Evolutionary conservation across 441 rosid genomes (phyloP).

Genomic region (Gossypium davidsonii): DNA sequence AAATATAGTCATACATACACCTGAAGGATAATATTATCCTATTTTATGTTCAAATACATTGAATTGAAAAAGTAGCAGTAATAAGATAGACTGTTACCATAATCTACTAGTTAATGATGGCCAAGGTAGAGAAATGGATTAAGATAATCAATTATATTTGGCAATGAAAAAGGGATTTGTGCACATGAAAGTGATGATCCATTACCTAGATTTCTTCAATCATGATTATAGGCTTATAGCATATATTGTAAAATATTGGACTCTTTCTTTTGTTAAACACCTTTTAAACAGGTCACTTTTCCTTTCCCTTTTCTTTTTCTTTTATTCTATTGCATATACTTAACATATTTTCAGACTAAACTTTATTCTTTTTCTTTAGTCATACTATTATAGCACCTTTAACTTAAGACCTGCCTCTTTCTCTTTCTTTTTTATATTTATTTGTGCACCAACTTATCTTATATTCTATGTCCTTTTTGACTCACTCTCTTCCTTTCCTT

Average conservation of each 20-base stretch:
- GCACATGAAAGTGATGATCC: conserved; percentile 27
- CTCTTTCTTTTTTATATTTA: not conserved
- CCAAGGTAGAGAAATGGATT: not conserved
- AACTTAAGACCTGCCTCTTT: conserved; percentile 12
- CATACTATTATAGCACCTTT: not conserved
- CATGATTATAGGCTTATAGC: conserved; percentile 6
- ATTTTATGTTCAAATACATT: too few species aligned
- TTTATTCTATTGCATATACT: not conserved
- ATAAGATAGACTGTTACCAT: not conserved
- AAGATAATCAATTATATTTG: not conserved
- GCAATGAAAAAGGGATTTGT: not conserved
- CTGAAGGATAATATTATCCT: too few species aligned
- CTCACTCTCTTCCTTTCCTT: conserved; percentile 5
- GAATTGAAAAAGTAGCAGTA: too few species aligned
- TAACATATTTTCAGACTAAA: not conserved
- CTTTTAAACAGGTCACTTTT: not conserved
- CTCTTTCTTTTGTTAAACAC: not conserved
- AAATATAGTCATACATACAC: too few species aligned
- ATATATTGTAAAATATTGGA: not conserved
- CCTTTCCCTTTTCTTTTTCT: too few species aligned
- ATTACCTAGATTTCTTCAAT: conserved; percentile 26
- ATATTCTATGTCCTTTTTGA: conserved; percentile 34
- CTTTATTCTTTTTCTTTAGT: conserved; percentile 14
- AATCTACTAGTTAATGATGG: not conserved
- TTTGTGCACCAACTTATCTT: conserved; percentile 32